Base-by-base conservation (phyloP, 495 filamentous ascomycete genomes). In the Letharia lupina region DNA sequence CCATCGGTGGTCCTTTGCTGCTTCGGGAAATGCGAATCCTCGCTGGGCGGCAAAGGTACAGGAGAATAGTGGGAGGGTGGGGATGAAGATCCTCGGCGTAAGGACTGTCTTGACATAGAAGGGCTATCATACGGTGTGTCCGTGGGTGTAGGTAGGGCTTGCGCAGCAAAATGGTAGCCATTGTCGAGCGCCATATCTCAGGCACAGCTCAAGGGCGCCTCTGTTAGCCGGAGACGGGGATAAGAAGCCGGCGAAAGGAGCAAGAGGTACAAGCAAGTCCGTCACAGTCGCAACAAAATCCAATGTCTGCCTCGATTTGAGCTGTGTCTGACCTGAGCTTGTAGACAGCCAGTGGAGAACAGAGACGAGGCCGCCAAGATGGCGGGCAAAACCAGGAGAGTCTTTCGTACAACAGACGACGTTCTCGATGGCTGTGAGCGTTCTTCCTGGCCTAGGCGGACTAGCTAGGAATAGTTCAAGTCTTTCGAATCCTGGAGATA, bases 61-160 rank as follows among this genome's bases (percentile, higher is more conserved):
- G 91, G 88, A 40, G 85, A 79, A 31, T 65, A 42, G 2, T 41
- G 13, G 28, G 82, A 78, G 35, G 79, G 82, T 28, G 89, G 83
- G 20, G 90, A 91, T 16, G 84, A 83, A 37, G 82, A 81, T 62
- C 79, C 78, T 65, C 78, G 78, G 54, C 79, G 77, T n/a, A 80
- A 80, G 15, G 83, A 79, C 37, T 80, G 78, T 60, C 79, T 75
- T 67, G 80, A 84, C 69, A 80, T 77, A 41, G 86, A 83, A 18
- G 85, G 84, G 16, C 83, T 82, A 68, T 86, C 79, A 68, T 85
- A 88, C 10, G 87, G 86, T 20, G 86, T 87, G 50, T 86, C 84
- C 31, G 83, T 79, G 28, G 89, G 88, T 57, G 86, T 84, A 41
- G 90, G 87, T 42, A 92, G 76, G 31, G 81, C 69, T 63, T 77